Base-by-base conservation (phyloP, 495 filamentous ascomycete species). In the Xylaria longipes region DNA sequence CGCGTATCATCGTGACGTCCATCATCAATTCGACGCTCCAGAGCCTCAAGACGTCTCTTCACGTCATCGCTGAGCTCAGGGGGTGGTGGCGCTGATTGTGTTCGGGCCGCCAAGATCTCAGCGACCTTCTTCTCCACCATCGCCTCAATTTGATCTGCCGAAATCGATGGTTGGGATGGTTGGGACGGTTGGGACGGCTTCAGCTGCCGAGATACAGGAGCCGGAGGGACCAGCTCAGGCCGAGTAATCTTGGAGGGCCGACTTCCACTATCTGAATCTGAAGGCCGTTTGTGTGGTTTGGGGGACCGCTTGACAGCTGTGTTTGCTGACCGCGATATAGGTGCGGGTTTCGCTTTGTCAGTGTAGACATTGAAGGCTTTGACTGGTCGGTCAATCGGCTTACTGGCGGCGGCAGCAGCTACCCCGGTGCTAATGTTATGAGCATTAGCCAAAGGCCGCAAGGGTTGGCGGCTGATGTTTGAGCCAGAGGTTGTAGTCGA, bases 61-160 rank as follows among this genome's bases (percentile, higher is more conserved):
- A 97, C 87, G 45, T 93, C 90, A 22, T 94, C 92, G 69, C 88
- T 92, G 22, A 95, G 85, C 12, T 87, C 85, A 22, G 86, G 85
- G 4, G 86, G 84, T 39, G 84, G 77, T 14, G 83, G 74, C 4
- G 78, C 72, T n/a, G 62, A 17, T n/a, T 88, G 79, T 0, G 86
- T 86, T 33, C 91, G 89, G 11, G 91, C 87, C 2, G 94, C 94
- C 1, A 98, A 83, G 41, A 96, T 93, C 77, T 97, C 95, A 56
- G 91, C 91, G 0, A 99, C 93, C 73, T 97, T 97, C 76, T 90
- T 91, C 77, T 96, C 92, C 8, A 99, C 93, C 80, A 98, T 89
- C 56, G 94, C 93, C 75, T 97, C 95, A 48, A 97, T 95, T 68
- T 87, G 89, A n/a, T 88, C 90, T 33, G 92, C 91, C 5, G 92